Evolutionary conservation across 768 basidiomycete species (phyloP).

Genomic region (Agrocybe chaxingu): DNA sequence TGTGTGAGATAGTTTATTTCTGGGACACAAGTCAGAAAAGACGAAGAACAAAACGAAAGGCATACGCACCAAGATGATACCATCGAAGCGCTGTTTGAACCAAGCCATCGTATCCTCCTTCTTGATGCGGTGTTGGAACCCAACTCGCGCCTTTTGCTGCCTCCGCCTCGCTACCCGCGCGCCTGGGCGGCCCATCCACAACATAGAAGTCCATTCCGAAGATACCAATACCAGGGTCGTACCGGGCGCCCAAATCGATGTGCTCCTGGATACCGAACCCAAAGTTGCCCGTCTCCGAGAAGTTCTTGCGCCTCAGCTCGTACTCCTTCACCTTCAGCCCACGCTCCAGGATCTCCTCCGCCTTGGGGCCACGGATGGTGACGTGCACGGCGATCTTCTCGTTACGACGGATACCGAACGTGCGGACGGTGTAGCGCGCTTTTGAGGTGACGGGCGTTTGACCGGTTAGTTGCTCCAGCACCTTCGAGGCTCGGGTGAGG

Average conservation of each 20-base stretch:
- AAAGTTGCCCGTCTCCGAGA: slow-evolving; percentile 98
- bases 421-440: slow-evolving; percentile 98
- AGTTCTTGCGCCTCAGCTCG: slow-evolving; percentile 95
- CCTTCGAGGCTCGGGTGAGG: slow-evolving; percentile 97
- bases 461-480: slow-evolving; percentile 98
- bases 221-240: slow-evolving; percentile 98
- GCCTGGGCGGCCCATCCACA: slow-evolving; percentile 94
- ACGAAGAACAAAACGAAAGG: not conserved
- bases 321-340: slow-evolving; percentile 99
- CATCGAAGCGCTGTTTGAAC: slow-evolving; percentile 99
- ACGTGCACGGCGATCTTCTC: slow-evolving; percentile 99
- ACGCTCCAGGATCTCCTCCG: slow-evolving; percentile 98
- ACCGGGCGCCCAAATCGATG: slow-evolving; percentile 97
- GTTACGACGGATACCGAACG: slow-evolving; percentile 99
- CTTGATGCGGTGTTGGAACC: slow-evolving; percentile 86
- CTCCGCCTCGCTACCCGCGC: slow-evolving; percentile 88
- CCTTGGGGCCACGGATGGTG: slow-evolving; percentile 98
- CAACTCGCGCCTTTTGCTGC: slow-evolving; percentile 83
- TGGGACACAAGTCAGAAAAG: slow-evolving; percentile 13
- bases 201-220: slow-evolving; percentile 99
- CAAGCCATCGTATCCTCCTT: slow-evolving; percentile 96
- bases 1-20: slow-evolving; percentile 28
- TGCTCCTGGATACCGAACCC: slow-evolving; percentile 99
- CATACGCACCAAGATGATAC: slow-evolving; percentile 82
- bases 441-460: slow-evolving; percentile 99